Base-by-base conservation (phyloP, 352 stramenopile species). In the Phytophthora pluvialis region DNA sequence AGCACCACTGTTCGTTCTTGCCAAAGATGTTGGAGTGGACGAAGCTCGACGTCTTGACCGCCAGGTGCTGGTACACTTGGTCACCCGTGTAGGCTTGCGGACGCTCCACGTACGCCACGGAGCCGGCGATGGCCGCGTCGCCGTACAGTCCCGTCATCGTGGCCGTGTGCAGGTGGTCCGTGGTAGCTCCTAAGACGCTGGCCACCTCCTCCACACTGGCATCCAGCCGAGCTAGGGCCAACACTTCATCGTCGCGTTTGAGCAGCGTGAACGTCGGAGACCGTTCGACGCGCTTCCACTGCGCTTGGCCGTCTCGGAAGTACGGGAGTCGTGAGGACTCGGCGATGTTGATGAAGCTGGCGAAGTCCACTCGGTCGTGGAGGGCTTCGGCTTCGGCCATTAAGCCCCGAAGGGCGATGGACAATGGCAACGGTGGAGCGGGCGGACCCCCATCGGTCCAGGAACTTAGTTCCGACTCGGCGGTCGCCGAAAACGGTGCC, bases 1-100 rank as follows among this genome's bases (percentile, higher is more conserved):
- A 80, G 43, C 68, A 80, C 72, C 72, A 80, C 29, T 81, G 73
- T 25, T 81, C 73, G 53, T 81, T 78, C 60, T 74, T 77, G 4
- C 61, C 62, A 7, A 78, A 45, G 6, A 78, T n/a, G 2, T 67
- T 45, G 5, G 70, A 73, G 45, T 65, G 70, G 9, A 81, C 73
- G 36, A 81, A 81, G 44, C 46, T 77, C 5, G 54, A 60, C 0
- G 70, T 74, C 40, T 81, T 81, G 15, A 78, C 61, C 0, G 63
- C 38, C 11, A 73, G 25, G 18, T 73, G 69, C 29, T 64, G 40
- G 5, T 64, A 47, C 16, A 0, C 49, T 32, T 2, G 53, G 57
- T n/a, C 48, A 63, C 46, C 70, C 25, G 2, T 21, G 21, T 21
- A 21, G 21, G 21, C 21, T 2, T 21, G 21, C 21, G 21, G 21